Evolutionary conservation across 805 yeast species (phyloP), one percentile per base, ranked within the genome.

Genomic region (Ogataea ganodermae): DNA sequence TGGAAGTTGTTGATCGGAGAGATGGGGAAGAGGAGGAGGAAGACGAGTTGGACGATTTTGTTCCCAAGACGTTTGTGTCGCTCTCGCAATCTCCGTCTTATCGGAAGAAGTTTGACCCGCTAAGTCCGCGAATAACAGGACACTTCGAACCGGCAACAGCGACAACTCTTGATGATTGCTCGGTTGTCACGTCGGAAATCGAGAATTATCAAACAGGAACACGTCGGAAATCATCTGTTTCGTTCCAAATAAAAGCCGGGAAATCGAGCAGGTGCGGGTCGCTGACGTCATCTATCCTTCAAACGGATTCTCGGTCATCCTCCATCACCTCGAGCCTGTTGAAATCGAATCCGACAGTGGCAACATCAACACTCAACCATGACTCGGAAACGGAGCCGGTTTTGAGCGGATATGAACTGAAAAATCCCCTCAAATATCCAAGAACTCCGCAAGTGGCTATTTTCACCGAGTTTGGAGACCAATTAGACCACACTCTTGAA

Each of bases 141-240:
- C 30, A 27, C 8, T 22, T 8, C 8, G 24, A 22, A 8, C 8
- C 24, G 8, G 8, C 24, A 22, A 22, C 24, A 8, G 24, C 16
- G 9, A 30, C 33, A 9, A 30, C 8, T 14, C 16, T 3, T 18
- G 52, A 52, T 36, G 45, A 38, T 18, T 49, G 56, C 6, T 57
- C 62, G 18, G 49, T 60, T 7, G 48, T 61, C 17, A 52, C 59
- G 4, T 53, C 58, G 18, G 65, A 62, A 31, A 59, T 59, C 33
- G 58, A 56, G 27, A 59, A 60, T 32, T 35, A 31, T 35, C 33
- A 41, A 13, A 55, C 60, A 8, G 63, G 65, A 13, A 41, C 52
- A 8, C 37, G 56, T 26, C 54, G 67, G 39, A 60, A 61, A 46
- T 59, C 66, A 3, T 60, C 63, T 3, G 51, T 63, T 31, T 59